These are phyloP conservation scores for Hymenoscyphus fraxineus DNA, from an alignment of 2,329 filamentous ascomycete genomes.

Conservation along the genomic window DNA sequence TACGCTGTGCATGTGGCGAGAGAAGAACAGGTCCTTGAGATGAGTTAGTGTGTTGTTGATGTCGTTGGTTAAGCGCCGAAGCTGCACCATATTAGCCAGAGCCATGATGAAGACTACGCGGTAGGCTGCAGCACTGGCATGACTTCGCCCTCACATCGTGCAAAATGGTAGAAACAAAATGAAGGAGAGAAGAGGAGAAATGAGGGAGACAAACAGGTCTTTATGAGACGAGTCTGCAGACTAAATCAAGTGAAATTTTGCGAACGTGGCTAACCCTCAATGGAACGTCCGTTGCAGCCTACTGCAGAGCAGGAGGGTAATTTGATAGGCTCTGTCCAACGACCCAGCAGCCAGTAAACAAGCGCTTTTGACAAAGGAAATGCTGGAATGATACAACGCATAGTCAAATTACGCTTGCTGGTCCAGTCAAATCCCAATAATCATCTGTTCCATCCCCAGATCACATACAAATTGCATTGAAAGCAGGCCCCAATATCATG, in stretches of 20 bases:
- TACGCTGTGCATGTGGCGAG: conserved; percentile 7
- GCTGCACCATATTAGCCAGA: conserved; percentile 17
- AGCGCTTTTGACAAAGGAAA: conserved; percentile 34
- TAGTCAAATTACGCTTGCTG: conserved; percentile 34
- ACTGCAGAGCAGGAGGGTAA: conserved; percentile 32
- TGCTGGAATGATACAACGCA: conserved; percentile 37
- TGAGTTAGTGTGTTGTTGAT: conserved; percentile 20
- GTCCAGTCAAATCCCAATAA: conserved; percentile 33
- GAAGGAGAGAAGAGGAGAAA: conserved; percentile 15
- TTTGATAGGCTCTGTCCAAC: conserved; percentile 32
- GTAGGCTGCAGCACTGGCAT: conserved; percentile 23
- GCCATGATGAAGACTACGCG: conserved; percentile 22
- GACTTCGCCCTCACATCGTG: conserved; percentile 8
- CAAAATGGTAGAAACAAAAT: conserved; percentile 10
- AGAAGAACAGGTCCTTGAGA: conserved; percentile 7
- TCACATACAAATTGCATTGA: conserved; percentile 20
- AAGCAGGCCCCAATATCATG: conserved; percentile 26
- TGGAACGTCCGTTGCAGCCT: conserved; percentile 33
- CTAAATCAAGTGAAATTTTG: conserved; percentile 30
- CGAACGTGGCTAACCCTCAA: conserved; percentile 35
- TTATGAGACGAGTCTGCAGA: conserved; percentile 30
- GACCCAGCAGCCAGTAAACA: conserved; percentile 33
- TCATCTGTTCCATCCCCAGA: conserved; percentile 24
- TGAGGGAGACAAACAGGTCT: conserved; percentile 23
- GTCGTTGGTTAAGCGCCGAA: conserved; percentile 14